Evolutionary conservation across 2,329 filamentous ascomycete species (phyloP), one percentile per base, ranked within the genome.

Genomic region (Neocucurbitaria cava): DNA sequence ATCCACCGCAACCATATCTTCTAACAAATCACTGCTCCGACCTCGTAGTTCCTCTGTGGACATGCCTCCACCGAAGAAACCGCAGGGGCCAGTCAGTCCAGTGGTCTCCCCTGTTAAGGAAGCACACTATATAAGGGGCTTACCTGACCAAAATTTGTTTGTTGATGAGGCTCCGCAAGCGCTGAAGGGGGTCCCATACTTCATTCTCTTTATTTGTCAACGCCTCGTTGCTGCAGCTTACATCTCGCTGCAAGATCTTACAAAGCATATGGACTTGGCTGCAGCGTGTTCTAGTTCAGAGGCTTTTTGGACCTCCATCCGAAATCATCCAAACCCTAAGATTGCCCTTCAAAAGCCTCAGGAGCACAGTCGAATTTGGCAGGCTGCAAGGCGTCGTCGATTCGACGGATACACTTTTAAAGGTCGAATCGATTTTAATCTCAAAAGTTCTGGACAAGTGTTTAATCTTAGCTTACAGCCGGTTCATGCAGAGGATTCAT

Each of bases 371-470:
- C 54, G 59, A 17, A 48, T 71, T 5, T 77, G 74, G 74, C 30
- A 58, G 28, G 59, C 68, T n/a, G 40, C 54, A 0, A 64, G 64
- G 26, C 52, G 47, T 3, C 52, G 47, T 3, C 26, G 51, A 1
- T 65, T 71, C 42, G 62, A 72, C 40, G 64, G 71, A 10, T 72
- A 60, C 39, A 73, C 68, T 0, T 74, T 77, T 56, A 76, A 74
- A 52, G 75, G 67, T 6, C 58, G 59, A 1, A 36, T 76, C 3
- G 35, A 38, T 5, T 59, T 71, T 33, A 72, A 65, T 11, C 31
- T 28, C 21, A 59, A 49, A 38, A 17, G 11, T 5, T 44, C 31
- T 8, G 60, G 54, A 0, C 59, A 66, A 0, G 44, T 75, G 1
- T 74, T 75, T 47, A 58, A 52, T 3, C 61, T 74, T 5, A 9